These are phyloP conservation scores for Wickerhamomyces sp. DNA, from an alignment of 1,139 yeast species.

Conservation along the genomic window DNA sequence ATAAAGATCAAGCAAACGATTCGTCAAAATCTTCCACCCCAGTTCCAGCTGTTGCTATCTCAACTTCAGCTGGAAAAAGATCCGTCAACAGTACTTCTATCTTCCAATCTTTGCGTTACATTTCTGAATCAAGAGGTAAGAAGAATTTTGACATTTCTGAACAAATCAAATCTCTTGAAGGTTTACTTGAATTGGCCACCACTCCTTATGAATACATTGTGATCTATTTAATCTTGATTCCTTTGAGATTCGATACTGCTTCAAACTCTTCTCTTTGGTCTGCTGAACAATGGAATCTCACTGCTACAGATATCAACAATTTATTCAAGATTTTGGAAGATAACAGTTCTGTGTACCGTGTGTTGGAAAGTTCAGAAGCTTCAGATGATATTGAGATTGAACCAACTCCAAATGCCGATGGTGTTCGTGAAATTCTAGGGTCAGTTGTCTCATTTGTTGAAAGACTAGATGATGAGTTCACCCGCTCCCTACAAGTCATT, in stretches of 20 bases:
- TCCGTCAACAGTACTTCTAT: slow-evolving; percentile 39
- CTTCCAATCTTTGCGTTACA: slow-evolving; percentile 67
- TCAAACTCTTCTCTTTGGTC: slow-evolving; percentile 72
- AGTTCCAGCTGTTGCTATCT: slow-evolving; percentile 27
- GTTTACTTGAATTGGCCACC: slow-evolving; percentile 44
- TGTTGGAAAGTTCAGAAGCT: slow-evolving; percentile 69
- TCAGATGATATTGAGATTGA: slow-evolving; percentile 79
- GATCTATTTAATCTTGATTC: slow-evolving; percentile 76
- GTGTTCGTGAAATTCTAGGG: slow-evolving; percentile 74
- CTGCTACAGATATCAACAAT: slow-evolving; percentile 56
- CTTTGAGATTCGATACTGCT: slow-evolving; percentile 81
- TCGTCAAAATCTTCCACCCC: slow-evolving; percentile 24
- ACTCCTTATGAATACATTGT: slow-evolving; percentile 74
- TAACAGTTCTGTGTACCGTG: slow-evolving; percentile 53
- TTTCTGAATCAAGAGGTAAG: slow-evolving; percentile 91
- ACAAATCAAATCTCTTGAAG: slow-evolving; percentile 70
- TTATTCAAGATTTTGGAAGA: slow-evolving; percentile 68
- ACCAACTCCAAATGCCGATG: slow-evolving; percentile 61
- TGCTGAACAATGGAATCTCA: slow-evolving; percentile 72
- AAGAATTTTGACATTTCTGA: slow-evolving; percentile 83
- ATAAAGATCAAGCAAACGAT: slow-evolving; percentile 38
- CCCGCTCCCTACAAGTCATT: slow-evolving; percentile 77
- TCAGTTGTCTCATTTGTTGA: slow-evolving; percentile 84
- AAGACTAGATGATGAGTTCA: slow-evolving; percentile 92
- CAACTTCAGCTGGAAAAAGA: slow-evolving; percentile 25